Evolutionary conservation across 108 stramenopile genomes (phyloP).

Genomic region (Bacterosira constricta): DNA sequence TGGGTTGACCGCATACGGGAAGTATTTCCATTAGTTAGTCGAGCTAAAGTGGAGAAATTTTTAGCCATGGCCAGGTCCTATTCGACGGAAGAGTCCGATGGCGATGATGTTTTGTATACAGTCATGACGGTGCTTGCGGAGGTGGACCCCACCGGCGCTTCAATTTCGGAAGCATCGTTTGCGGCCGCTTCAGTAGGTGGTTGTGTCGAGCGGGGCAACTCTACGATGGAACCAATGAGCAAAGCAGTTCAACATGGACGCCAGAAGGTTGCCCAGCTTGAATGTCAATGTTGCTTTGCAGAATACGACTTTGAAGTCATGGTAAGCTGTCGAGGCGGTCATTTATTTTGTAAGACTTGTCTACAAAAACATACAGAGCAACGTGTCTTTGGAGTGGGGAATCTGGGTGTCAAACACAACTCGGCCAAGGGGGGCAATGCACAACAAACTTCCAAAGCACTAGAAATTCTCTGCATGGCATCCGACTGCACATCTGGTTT

Average conservation of each 20-base stretch:
- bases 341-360: conserved; percentile 84
- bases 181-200: conserved; percentile 35
- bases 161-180: conserved; percentile 18
- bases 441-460: conserved; percentile 11
- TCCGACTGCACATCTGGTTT: conserved; percentile 75
- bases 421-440: background rate
- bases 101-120: conserved; percentile 17
- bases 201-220: background rate
- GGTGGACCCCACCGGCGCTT: conserved; percentile 21
- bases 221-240: background rate
- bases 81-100: background rate
- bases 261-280: conserved; percentile 43
- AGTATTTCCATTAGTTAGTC: conserved; percentile 33
- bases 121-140: conserved; percentile 43
- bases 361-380: conserved; percentile 66
- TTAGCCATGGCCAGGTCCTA: conserved; percentile 14
- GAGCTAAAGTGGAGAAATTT: conserved; percentile 11
- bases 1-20: conserved; percentile 28
- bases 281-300: conserved; percentile 82
- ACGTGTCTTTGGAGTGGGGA: conserved; percentile 74
- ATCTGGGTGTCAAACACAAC: conserved; percentile 57
- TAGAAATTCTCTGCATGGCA: conserved; percentile 77
- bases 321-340: conserved; percentile 77
- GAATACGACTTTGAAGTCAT: conserved; percentile 76
- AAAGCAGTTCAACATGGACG: background rate